Conservation (phyloP, 2,329 filamentous ascomycete genomes). For the Sporothrix schenckii region DNA sequence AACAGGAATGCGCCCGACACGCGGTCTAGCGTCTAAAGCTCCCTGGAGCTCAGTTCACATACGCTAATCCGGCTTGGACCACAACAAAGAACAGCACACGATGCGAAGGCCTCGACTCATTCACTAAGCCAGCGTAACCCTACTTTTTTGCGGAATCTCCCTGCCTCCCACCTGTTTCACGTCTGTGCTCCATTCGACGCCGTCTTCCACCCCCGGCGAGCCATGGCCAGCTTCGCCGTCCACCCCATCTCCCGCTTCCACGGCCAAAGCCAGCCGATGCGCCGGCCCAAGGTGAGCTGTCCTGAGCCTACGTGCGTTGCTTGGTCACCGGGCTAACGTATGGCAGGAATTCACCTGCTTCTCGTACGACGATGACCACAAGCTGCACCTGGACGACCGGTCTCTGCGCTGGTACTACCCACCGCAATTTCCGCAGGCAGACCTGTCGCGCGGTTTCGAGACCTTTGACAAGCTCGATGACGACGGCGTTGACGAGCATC, state of each 20-base stretch:
- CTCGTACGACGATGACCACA: slow-evolving; percentile 85
- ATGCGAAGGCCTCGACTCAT: not conserved
- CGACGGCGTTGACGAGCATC: slow-evolving; percentile 73
- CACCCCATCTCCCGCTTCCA: slow-evolving; percentile 71
- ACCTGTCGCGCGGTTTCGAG: slow-evolving; percentile 80
- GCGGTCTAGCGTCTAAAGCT: not conserved
- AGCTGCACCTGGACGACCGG: slow-evolving; percentile 73
- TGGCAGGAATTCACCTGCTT: slow-evolving; percentile 84
- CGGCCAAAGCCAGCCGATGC: slow-evolving; percentile 69
- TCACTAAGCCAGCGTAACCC: not conserved
- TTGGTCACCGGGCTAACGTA: not conserved
- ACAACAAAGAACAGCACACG: slow-evolving; percentile 9
- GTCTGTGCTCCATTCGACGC: too few species aligned
- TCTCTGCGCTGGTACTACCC: slow-evolving; percentile 89
- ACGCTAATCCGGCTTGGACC: slow-evolving; percentile 3
- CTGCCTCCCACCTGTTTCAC: not conserved
- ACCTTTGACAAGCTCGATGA: slow-evolving; percentile 83
- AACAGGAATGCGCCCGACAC: slow-evolving; percentile 4
- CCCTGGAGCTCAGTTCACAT: slow-evolving; percentile 22
- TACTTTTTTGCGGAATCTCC: not conserved
- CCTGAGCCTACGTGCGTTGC: not conserved
- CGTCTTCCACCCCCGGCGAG: not conserved
- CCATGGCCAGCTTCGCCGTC: slow-evolving; percentile 43
- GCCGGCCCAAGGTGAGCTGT: slow-evolving; percentile 67
- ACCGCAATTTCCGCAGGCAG: slow-evolving; percentile 64